Conservation (phyloP, 371 early-diverging fungal species). For the Mortierella sp. region DNA sequence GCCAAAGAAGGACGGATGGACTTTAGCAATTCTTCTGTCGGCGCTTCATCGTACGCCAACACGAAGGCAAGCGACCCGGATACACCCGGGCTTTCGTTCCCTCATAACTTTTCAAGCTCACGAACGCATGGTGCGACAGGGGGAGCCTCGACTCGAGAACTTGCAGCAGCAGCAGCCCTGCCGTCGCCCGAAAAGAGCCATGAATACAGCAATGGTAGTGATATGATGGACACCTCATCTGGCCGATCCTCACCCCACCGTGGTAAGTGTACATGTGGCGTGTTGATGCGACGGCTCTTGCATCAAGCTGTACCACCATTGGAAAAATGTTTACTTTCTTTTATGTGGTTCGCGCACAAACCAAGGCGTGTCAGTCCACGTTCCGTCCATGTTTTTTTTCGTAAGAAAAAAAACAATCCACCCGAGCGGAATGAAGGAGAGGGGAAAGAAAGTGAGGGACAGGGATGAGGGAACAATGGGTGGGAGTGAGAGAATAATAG, state of each 20-base stretch:
- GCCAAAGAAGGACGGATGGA: background rate
- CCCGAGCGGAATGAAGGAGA: background rate
- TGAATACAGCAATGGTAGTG: background rate
- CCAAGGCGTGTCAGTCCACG: background rate
- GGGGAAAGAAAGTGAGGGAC: background rate
- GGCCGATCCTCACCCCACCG: background rate
- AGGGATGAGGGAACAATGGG: no score
- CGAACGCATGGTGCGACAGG: no score
- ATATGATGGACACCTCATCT: background rate
- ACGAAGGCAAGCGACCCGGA: no score
- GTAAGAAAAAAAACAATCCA: no score
- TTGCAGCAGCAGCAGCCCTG: conserved; percentile 1
- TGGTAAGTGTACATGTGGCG: background rate
- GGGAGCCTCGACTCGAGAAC: no score
- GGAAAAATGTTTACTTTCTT: background rate
- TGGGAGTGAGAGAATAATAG: no score
- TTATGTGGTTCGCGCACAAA: background rate
- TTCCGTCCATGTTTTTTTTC: background rate
- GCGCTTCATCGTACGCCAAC: no score
- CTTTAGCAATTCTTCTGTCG: no score
- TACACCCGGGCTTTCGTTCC: no score
- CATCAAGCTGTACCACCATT: background rate
- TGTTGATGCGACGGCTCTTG: background rate
- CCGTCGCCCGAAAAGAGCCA: background rate
- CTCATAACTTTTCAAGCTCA: no score